Evolutionary conservation across 2,329 filamentous ascomycete genomes (phyloP).

Genomic region (Cordyceps javanica): DNA sequence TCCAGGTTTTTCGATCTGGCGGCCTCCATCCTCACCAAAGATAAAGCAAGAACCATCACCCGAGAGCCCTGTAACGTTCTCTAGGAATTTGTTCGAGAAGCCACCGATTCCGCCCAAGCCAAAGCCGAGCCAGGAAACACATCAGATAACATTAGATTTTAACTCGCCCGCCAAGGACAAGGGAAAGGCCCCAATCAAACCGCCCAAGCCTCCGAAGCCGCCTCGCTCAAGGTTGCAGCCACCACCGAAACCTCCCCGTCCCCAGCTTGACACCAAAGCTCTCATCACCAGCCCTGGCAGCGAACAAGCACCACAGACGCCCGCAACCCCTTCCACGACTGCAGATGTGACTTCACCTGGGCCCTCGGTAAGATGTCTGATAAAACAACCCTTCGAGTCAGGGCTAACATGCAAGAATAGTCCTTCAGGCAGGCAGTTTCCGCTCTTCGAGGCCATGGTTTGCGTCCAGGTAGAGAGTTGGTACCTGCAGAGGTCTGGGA

Average conservation of each 20-base stretch:
- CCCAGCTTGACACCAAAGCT: background rate
- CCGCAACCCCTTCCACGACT: slow-evolving; percentile 16
- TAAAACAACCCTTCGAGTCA: background rate
- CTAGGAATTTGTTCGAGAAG: slow-evolving; percentile 27
- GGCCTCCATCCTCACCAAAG: background rate
- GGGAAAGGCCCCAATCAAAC: slow-evolving; percentile 29
- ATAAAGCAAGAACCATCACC: slow-evolving; percentile 8
- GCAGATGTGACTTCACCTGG: slow-evolving; percentile 19
- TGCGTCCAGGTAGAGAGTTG: slow-evolving; percentile 35
- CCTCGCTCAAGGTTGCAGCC: slow-evolving; percentile 18
- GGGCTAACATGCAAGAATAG: background rate
- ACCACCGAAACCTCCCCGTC: slow-evolving; percentile 1
- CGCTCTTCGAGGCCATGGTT: slow-evolving; percentile 2
- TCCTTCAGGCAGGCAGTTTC: background rate
- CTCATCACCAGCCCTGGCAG: background rate
- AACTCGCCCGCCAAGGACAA: slow-evolving; percentile 27
- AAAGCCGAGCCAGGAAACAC: slow-evolving; percentile 30
- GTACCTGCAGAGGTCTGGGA: slow-evolving; percentile 43
- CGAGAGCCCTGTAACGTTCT: background rate
- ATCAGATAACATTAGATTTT: slow-evolving; percentile 32
- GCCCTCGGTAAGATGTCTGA: slow-evolving; percentile 18
- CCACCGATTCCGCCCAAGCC: slow-evolving; percentile 34
- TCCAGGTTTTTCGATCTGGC: slow-evolving; percentile 12
- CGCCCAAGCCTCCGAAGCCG: slow-evolving; percentile 17
- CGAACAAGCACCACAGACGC: background rate